Base-by-base conservation (phyloP, 768 basidiomycete species). In the Amanita exitialis region DNA sequence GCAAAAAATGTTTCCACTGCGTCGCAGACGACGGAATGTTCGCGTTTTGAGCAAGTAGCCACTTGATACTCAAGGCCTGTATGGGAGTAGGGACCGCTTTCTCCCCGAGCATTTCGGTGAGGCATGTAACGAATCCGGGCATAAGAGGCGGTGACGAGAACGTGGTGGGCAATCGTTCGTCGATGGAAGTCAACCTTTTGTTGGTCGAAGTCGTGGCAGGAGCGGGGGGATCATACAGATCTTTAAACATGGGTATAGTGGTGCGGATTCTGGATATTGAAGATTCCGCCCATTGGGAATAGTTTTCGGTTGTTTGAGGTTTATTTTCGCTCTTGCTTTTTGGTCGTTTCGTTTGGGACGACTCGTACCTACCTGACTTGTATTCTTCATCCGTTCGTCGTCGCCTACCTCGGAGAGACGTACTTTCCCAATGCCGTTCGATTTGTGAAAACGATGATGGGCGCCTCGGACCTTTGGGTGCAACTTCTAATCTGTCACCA, bases 121-220 rank as follows among this genome's bases (percentile, higher is more conserved):
- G 59, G 35, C 78, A 79, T 13, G 72, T 64, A 12, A 83, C 58
- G 20, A 93, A 69, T 6, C 82, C 84, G 0, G 78, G 75, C 53
- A 86, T 69, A 12, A 94, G 69, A 0, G 85, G 80, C 7, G 89
- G 86, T 0, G 86, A 82, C 0, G 73, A 63, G 64, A 90, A 92
- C 6, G 56, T 57, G 2, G 72, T 67, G 12, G 77, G 67, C 18
- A 51, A 21, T 21, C 8, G 20, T 18, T 42, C 39, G 16, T 36
- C 18, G 10, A 41, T 13, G 3, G 41, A 36, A 18, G 43, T n/a
- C 20, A 44, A 18, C 6, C 3, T 25, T 18, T 27, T 7, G 42
- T 43, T 44, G 32, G 25, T 8, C 12, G 41, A 34, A 1, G 50
- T 34, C 23, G 50, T 51, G n/a, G 34, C 50, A 6, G 50, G 32